A percentile compares a stretch with the other conserved stretches of the same genome.
These are phyloP conservation scores for Cyphellophora europaea DNA, from an alignment of 2,329 filamentous ascomycete genomes.

Conservation along the genomic window DNA sequence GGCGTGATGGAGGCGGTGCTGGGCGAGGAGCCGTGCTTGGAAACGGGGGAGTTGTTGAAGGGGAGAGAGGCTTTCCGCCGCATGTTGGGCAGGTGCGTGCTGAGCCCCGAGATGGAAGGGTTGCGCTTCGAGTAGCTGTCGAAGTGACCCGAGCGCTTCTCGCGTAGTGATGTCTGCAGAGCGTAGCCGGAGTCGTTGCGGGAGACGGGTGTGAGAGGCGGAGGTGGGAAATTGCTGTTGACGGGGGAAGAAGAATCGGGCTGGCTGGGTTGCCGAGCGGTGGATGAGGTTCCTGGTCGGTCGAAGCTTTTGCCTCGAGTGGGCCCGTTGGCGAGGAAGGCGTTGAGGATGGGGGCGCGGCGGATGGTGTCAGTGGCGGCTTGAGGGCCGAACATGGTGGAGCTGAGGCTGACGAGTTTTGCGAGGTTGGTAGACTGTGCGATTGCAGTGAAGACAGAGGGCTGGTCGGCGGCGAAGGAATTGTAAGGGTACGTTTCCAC, in stretches of 20 bases:
- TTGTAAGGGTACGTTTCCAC: constrained; percentile 89
- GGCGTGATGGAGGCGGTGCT: constrained; percentile 36
- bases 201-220: constrained; percentile 71
- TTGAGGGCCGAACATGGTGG: constrained; percentile 70
- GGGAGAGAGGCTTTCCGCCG: constrained; percentile 56
- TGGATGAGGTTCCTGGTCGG: constrained; percentile 65
- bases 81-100: constrained; percentile 11
- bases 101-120: constrained; percentile 54
- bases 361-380: constrained; percentile 38
- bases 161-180: constrained; percentile 72
- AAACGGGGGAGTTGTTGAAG: constrained; percentile 37
- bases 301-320: constrained; percentile 22
- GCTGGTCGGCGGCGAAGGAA: constrained; percentile 78
- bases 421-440: constrained; percentile 64
- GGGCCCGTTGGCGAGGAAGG: constrained; percentile 68
- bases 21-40: constrained; percentile 46
- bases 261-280: constrained; percentile 44
- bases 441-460: constrained; percentile 65
- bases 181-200: constrained; percentile 88
- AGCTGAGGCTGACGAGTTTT: constrained; percentile 83
- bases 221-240: constrained; percentile 65
- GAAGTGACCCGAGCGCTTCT: constrained; percentile 92
- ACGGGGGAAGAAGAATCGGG: constrained; percentile 58
- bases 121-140: constrained; percentile 73
- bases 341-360: constrained; percentile 73